Evolutionary conservation across 495 filamentous ascomycete genomes (phyloP), one percentile per base, ranked within the genome.

Genomic region (Glutinoglossum americanum): DNA sequence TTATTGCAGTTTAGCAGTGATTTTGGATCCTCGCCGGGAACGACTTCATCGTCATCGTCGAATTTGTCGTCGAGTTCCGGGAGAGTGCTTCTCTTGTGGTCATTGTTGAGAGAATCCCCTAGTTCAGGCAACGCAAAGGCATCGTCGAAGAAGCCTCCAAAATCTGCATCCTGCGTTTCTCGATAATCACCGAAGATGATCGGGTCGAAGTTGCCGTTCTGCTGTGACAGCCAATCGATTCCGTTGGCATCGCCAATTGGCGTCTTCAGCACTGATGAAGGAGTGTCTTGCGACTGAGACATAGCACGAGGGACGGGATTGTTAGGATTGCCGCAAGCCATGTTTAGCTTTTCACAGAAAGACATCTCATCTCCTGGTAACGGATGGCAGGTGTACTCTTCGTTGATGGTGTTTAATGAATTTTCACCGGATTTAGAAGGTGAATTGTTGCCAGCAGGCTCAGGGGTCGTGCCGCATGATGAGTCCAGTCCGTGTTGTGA

Each of bases 161-260:
- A 78, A 64, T 88, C 85, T 37, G 78, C 84, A 58, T 87, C 85
- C 62, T 94, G 86, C 6, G 85, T 82, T 63, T 99, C 93, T 41
- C 92, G 81, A 70, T 95, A 97, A 62, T 90, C 88, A 55, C 84
- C 84, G 68, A 97, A 99, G 1, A 97, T 76, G 33, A 87, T 78
- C 0, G 92, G 92, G 61, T 97, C 87, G 62, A 97, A 96, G 55
- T 87, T 87, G 45, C 83, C 80, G 65, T 89, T 92, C 66, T 94
- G 85, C 63, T 85, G 80, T 10, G 85, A 80, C 59, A 94, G 67
- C 78, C 83, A 89, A 63, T 89, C 85, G 53, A 95, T 72, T 60
- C 62, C 64, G 59, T 64, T 72, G 64, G 65, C 61, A 51, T 65
- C 64, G 59, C 48, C 62, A 19, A 57, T 48, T 37, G 66, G 56